Conservation (phyloP, 2,329 filamentous ascomycete species). For the Zasmidium citrigriseum region DNA sequence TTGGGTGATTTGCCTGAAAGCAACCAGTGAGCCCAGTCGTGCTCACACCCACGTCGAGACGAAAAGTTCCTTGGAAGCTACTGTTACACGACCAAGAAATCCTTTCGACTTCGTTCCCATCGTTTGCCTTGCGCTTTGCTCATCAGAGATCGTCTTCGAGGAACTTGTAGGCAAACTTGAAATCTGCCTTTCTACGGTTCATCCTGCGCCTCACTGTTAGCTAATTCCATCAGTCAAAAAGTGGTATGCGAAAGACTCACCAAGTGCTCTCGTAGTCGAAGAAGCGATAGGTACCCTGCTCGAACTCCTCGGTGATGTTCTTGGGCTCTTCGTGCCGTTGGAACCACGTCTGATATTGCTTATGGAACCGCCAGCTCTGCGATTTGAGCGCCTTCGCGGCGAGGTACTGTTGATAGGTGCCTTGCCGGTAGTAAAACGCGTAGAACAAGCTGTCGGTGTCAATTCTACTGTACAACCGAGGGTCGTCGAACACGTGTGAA, state of each 20-base stretch:
- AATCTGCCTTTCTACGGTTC: conserved; percentile 96
- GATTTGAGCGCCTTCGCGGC: conserved; percentile 96
- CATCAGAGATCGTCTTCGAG: conserved; percentile 74
- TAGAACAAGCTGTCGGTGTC: conserved; percentile 98
- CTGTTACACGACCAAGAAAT: conserved; percentile 20
- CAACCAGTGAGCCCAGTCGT: not conserved
- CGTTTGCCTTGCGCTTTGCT: not conserved
- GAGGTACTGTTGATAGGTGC: conserved; percentile 91
- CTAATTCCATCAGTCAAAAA: conserved; percentile 11
- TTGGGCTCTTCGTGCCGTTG: conserved; percentile 98
- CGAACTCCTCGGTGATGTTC: conserved; percentile 96
- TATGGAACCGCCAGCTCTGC: conserved; percentile 98
- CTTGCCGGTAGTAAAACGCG: conserved; percentile 98
- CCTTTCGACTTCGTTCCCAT: not conserved
- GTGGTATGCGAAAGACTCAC: conserved; percentile 57
- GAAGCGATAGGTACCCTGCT: conserved; percentile 98
- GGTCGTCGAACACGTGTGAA: conserved; percentile 88
- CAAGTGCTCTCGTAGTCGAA: conserved; percentile 99
- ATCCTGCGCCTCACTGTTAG: conserved; percentile 64
- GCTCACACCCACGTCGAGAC: not conserved
- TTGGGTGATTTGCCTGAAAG: not conserved
- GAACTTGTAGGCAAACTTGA: conserved; percentile 98
- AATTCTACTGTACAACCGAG: conserved; percentile 80
- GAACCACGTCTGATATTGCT: conserved; percentile 99
- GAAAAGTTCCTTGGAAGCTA: conserved; percentile 21